These are phyloP conservation scores for Cinnamomum chago DNA, from an alignment of 164 flowering plant genomes.

Conservation along the genomic window DNA sequence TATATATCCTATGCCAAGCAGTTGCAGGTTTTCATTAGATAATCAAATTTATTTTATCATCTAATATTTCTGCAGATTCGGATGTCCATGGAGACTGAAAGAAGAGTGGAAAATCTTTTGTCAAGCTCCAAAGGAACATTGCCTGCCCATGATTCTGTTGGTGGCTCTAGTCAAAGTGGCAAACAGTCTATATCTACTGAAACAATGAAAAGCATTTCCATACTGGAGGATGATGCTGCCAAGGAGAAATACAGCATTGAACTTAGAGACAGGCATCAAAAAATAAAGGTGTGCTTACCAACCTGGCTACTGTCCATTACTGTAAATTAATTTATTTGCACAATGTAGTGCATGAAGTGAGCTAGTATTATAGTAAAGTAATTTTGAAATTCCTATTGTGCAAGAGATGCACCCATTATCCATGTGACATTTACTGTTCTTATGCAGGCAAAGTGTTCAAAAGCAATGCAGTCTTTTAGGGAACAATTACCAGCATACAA, in stretches of 20 bases:
- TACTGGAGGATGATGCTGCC: constrained; percentile 24
- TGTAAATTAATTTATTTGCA: background rate
- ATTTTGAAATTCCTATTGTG: background rate
- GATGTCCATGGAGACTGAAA: constrained; percentile 78
- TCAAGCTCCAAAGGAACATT: constrained; percentile 34
- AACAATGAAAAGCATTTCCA: constrained; percentile 19
- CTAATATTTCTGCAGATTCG: constrained; percentile 49
- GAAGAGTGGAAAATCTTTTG: constrained; percentile 67
- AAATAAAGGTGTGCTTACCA: constrained; percentile 37
- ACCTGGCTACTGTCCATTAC: background rate
- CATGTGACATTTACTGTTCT: background rate
- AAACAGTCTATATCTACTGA: constrained; percentile 19
- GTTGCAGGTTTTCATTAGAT: background rate
- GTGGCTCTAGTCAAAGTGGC: constrained; percentile 31
- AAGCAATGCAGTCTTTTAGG: constrained; percentile 66
- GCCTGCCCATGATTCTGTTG: constrained; percentile 27
- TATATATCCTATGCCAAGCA: background rate
- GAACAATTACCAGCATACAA: constrained; percentile 87
- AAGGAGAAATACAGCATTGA: constrained; percentile 51
- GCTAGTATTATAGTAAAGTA: background rate
- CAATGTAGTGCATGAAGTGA: background rate
- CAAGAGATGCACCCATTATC: background rate
- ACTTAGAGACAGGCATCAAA: constrained; percentile 68
- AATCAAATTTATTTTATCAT: background rate
- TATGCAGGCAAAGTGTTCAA: constrained; percentile 49